Evolutionary conservation across 805 yeast genomes (phyloP).

Genomic region (Pichia nanzhaoensis): DNA sequence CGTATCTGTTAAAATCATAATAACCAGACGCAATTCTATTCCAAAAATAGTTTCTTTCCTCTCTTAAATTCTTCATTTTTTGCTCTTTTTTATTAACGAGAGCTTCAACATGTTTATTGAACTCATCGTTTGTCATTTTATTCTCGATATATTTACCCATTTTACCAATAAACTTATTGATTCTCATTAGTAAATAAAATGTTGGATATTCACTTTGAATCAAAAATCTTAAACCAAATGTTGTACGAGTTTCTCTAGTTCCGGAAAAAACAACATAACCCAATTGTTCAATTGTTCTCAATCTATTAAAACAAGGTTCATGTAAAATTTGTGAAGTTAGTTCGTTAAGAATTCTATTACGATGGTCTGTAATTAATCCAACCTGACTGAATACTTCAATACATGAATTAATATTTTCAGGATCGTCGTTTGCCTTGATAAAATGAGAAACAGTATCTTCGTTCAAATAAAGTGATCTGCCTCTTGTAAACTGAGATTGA

Average conservation of each 20-base stretch:
- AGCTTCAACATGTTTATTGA: conserved; percentile 61
- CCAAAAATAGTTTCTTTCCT: conserved; percentile 66
- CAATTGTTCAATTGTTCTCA: conserved; percentile 89
- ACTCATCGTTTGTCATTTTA: conserved; percentile 56
- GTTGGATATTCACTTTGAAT: conserved; percentile 81
- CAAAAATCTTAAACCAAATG: conserved; percentile 64
- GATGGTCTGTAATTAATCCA: conserved; percentile 42
- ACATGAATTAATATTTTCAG: conserved; percentile 73
- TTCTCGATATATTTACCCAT: conserved; percentile 36
- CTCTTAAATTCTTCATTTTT: conserved; percentile 69
- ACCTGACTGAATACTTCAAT: conserved; percentile 72
- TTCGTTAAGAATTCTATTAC: conserved; percentile 46
- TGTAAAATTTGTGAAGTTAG: conserved; percentile 64
- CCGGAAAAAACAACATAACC: conserved; percentile 93
- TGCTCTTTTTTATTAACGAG: conserved; percentile 59
- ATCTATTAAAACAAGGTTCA: conserved; percentile 85
- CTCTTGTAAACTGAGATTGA: conserved; percentile 37
- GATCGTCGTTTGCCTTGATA: conserved; percentile 50
- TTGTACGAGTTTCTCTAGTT: conserved; percentile 57
- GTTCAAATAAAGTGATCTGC: conserved; percentile 39
- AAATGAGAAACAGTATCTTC: conserved; percentile 36
- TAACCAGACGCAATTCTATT: conserved; percentile 64
- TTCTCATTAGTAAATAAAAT: conserved; percentile 67
- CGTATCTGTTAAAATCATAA: conserved; percentile 63
- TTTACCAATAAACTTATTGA: conserved; percentile 53